Conservation (phyloP, 2,329 filamentous ascomycete species). For the Rugonectria rugulosa region DNA sequence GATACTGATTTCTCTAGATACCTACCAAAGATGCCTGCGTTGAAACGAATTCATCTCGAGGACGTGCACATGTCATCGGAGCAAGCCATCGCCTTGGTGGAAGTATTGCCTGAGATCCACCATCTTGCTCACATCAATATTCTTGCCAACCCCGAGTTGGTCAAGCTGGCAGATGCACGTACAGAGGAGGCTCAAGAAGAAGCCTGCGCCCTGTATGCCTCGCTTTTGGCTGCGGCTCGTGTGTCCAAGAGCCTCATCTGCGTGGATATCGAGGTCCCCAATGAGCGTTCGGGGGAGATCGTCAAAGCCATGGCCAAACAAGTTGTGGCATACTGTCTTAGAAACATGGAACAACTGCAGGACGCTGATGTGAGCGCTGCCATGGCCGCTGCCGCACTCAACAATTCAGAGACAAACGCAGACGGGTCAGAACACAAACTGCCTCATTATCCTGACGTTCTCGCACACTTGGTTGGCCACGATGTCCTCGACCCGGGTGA, state of each 20-base stretch:
- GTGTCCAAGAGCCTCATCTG: slow-evolving; percentile 86
- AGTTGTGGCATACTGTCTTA: slow-evolving; percentile 91
- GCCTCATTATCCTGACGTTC: slow-evolving; percentile 73
- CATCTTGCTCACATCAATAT: slow-evolving; percentile 87
- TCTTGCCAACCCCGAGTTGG: slow-evolving; percentile 79
- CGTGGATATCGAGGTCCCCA: slow-evolving; percentile 90
- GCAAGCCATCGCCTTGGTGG: slow-evolving; percentile 89
- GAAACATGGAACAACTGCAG: slow-evolving; percentile 85
- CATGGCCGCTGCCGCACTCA: slow-evolving; percentile 52
- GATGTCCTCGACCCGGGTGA: slow-evolving; percentile 58
- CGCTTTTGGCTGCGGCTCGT: slow-evolving; percentile 85
- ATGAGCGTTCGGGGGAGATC: slow-evolving; percentile 82
- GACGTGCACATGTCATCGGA: slow-evolving; percentile 86
- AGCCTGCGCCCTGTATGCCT: slow-evolving; percentile 91
- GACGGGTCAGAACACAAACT: slow-evolving; percentile 40
- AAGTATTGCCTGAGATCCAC: slow-evolving; percentile 85
- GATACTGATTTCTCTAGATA: slow-evolving; percentile 56
- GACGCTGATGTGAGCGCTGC: slow-evolving; percentile 66
- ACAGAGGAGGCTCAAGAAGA: slow-evolving; percentile 88
- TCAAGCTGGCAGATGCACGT: slow-evolving; percentile 74
- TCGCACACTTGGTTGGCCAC: slow-evolving; percentile 86
- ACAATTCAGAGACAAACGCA: slow-evolving; percentile 49
- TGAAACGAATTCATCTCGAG: slow-evolving; percentile 87
- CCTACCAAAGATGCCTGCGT: slow-evolving; percentile 76
- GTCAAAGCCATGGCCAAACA: slow-evolving; percentile 93